Evolutionary conservation across 1,139 yeast genomes (phyloP).

Genomic region (Spathaspora sp.): DNA sequence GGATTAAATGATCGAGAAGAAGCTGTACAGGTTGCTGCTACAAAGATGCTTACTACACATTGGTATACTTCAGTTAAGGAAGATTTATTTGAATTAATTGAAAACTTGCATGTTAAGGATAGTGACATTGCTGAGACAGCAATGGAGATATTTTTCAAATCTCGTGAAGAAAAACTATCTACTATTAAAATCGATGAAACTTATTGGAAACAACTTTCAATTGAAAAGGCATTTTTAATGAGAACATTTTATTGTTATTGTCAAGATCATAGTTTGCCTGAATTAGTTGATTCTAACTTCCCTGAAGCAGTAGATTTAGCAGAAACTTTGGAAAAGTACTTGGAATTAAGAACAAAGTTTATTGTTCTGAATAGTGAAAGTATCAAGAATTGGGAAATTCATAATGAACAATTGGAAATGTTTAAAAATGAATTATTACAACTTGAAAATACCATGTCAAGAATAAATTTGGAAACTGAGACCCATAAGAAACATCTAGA

Average conservation of each 20-base stretch:
- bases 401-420: conserved; percentile 13
- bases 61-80: conserved; percentile 75
- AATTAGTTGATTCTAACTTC: conserved; percentile 66
- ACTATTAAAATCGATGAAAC: conserved; percentile 56
- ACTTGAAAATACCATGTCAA: conserved; percentile 13
- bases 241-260: conserved; percentile 70
- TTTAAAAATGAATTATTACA: conserved; percentile 12
- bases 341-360: conserved; percentile 44
- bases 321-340: conserved; percentile 51
- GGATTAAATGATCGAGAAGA: conserved; percentile 87
- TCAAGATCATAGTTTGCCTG: conserved; percentile 47
- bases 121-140: conserved; percentile 68
- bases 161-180: conserved; percentile 60
- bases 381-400: conserved; percentile 19
- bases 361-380: conserved; percentile 28
- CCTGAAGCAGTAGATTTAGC: conserved; percentile 84
- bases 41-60: conserved; percentile 61
- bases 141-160: conserved; percentile 59
- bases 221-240: conserved; percentile 73
- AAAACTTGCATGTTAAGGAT: conserved; percentile 61
- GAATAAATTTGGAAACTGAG: conserved; percentile 13
- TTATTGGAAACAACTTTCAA: conserved; percentile 69
- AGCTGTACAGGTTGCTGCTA: conserved; percentile 69
- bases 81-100: conserved; percentile 71
- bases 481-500: conserved; percentile 7